Conservation (phyloP, 1,284 basidiomycete genomes). For the Apiotrichum veenhuisii region DNA sequence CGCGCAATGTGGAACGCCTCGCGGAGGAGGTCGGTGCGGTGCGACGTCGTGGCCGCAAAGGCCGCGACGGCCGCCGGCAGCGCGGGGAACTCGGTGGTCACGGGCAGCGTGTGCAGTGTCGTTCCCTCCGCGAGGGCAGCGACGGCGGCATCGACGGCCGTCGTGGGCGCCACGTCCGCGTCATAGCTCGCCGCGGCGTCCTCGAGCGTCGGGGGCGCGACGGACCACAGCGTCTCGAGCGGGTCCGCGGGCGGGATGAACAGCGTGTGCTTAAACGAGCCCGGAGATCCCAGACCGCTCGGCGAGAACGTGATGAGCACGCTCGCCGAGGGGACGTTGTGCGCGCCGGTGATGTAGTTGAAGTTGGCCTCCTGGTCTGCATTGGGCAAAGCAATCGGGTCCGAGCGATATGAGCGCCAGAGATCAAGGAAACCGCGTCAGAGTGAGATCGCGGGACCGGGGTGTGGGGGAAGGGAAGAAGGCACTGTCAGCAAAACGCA, state of each 20-base stretch:
- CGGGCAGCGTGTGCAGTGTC: constrained; percentile 50
- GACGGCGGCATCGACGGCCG: constrained; percentile 49
- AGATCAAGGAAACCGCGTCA: too few relatives aligned
- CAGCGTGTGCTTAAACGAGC: constrained; percentile 54
- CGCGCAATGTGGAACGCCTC: constrained; percentile 70
- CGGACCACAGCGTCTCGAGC: constrained; percentile 76
- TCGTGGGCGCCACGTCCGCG: constrained; percentile 58
- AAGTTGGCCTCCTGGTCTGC: constrained; percentile 75
- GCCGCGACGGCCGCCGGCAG: constrained; percentile 62
- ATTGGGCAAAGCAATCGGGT: too few relatives aligned
- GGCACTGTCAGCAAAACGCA: too few relatives aligned
- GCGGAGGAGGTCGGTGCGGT: constrained; percentile 60
- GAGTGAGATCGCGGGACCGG: too few relatives aligned
- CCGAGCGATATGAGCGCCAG: too few relatives aligned
- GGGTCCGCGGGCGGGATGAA: constrained; percentile 71
- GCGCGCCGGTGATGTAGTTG: constrained; percentile 71
- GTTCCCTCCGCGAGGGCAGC: constrained; percentile 12
- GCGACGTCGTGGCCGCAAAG: constrained; percentile 16
- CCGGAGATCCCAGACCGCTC: too few relatives aligned
- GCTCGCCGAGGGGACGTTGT: constrained; percentile 64
- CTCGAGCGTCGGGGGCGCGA: constrained; percentile 69
- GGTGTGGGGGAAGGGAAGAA: too few relatives aligned
- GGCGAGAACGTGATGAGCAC: constrained; percentile 61
- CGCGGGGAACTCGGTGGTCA: constrained; percentile 58
- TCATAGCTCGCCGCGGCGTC: constrained; percentile 59